phyloP scores from a whole-genome alignment of 2,329 filamentous ascomycete species.

The Penicillium janthinellum region DNA sequence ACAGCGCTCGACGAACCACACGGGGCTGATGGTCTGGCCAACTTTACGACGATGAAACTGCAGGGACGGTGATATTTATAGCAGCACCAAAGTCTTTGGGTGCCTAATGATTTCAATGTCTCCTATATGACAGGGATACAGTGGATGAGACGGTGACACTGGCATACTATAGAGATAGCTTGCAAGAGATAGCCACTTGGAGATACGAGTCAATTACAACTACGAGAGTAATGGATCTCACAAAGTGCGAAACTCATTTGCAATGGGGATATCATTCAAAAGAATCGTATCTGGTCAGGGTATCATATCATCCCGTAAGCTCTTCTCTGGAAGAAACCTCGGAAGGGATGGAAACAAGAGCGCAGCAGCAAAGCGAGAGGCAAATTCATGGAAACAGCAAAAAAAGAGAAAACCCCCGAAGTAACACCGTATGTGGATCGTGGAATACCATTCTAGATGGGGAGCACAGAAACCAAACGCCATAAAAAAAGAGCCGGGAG shows the following conservation, averaged over 20 bases:
- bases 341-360: neutral
- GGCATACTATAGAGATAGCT: neutral
- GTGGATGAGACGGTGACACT: neutral
- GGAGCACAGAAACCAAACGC: slow-evolving; percentile 14
- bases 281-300: slow-evolving; percentile 27
- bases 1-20: slow-evolving; percentile 4
- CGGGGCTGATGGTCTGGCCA: neutral
- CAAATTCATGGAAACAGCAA: slow-evolving; percentile 1
- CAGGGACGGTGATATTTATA: neutral
- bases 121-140: too few relatives aligned
- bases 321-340: slow-evolving; percentile 6
- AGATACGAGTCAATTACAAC: neutral
- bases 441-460: slow-evolving; percentile 27
- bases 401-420: neutral
- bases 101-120: too few relatives aligned
- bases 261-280: slow-evolving; percentile 13
- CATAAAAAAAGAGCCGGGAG: slow-evolving; percentile 6
- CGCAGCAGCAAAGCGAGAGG: slow-evolving; percentile 4
- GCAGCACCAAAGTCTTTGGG: neutral
- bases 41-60: neutral
- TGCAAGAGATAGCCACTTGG: too few relatives aligned
- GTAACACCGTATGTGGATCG: slow-evolving; percentile 15
- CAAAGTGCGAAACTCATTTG: neutral
- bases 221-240: neutral
- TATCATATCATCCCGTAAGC: slow-evolving; percentile 25